phyloP scores from a whole-genome alignment of 805 yeast genomes.

The Kodamaea laetipori region DNA sequence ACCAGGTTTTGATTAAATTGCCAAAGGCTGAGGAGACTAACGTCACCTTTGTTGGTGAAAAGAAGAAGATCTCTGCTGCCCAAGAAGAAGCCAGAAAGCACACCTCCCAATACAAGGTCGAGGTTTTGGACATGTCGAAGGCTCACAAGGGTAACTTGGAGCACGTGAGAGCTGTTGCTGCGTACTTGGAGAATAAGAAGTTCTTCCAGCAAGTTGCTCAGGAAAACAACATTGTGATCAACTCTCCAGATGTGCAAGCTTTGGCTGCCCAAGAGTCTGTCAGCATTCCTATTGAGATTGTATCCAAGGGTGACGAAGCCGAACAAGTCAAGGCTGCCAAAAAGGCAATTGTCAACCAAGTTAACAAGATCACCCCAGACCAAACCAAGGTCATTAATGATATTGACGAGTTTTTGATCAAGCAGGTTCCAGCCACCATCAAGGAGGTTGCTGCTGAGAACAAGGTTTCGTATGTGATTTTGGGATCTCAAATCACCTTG shows the following conservation, averaged over 20 bases:
- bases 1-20: conserved; percentile 57
- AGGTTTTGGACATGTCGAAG: conserved; percentile 76
- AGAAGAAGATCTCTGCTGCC: conserved; percentile 58
- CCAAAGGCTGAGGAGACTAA: conserved; percentile 52
- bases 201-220: conserved; percentile 45
- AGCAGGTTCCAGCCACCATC: conserved; percentile 46
- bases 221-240: conserved; percentile 38
- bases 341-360: conserved; percentile 68
- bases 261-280: conserved; percentile 42
- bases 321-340: conserved; percentile 63
- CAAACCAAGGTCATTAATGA: conserved; percentile 60
- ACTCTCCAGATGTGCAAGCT: conserved; percentile 38
- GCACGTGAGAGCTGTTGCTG: conserved; percentile 77
- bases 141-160: conserved; percentile 80
- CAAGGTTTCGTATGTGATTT: conserved; percentile 59
- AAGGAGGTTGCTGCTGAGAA: conserved; percentile 44
- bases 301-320: conserved; percentile 48
- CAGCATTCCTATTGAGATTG: conserved; percentile 62
- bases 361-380: conserved; percentile 72
- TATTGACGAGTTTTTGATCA: conserved; percentile 62
- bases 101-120: conserved; percentile 61
- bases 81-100: conserved; percentile 59
- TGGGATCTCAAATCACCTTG: conserved; percentile 56
- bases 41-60: conserved; percentile 67
- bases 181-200: conserved; percentile 59